Base-by-base conservation (phyloP, 495 filamentous ascomycete genomes). In the Thozetella sp. region DNA sequence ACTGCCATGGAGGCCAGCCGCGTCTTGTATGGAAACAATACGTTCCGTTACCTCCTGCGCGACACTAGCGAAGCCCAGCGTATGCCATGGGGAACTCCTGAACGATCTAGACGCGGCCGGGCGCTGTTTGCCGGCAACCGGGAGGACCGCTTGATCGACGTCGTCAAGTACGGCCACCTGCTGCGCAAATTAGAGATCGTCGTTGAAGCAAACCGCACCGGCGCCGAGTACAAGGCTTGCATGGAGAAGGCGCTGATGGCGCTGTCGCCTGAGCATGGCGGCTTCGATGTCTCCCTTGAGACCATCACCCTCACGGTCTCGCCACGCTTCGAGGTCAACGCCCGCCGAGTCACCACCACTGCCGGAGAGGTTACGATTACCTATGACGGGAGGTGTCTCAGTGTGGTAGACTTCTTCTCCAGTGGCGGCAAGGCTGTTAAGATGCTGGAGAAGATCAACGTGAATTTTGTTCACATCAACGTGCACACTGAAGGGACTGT, bases 1-100 rank as follows among this genome's bases (percentile, higher is more conserved):
- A 51, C 72, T 13, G 56, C 53, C 1, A 11, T 40, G 1, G 71
- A 78, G 53, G 78, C 69, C 3, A 51, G 63, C 1, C 63, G 56
- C 0, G 57, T 80, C 3, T 66, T 81, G 0, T 81, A 71, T 51
- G 74, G 72, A 1, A 66, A 75, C 48, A 81, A 81, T 26, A 65
- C 37, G 0, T 81, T 81, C 55, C 15, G 60, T 0, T 79, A 80
- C 56, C 55, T 63, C 11, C 56, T 79, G n/a, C 68, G 75, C 1
- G 74, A 81, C 46, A 62, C 71, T 0, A 19, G n/a, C 0, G 51
- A 55, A 25, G 26, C 37, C 6, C 25, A 52, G 2, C 30, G 9
- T 2, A 58, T 1, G 30, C 56, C 17, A 22, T 26, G 0, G 25
- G 48, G 19, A 1, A 22, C 0, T 2, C 0, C 15, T 12, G 12